Evolutionary conservation across 2,329 filamentous ascomycete genomes (phyloP), one percentile per base, ranked within the genome.

Genomic region (Dactylonectria macrodidyma): DNA sequence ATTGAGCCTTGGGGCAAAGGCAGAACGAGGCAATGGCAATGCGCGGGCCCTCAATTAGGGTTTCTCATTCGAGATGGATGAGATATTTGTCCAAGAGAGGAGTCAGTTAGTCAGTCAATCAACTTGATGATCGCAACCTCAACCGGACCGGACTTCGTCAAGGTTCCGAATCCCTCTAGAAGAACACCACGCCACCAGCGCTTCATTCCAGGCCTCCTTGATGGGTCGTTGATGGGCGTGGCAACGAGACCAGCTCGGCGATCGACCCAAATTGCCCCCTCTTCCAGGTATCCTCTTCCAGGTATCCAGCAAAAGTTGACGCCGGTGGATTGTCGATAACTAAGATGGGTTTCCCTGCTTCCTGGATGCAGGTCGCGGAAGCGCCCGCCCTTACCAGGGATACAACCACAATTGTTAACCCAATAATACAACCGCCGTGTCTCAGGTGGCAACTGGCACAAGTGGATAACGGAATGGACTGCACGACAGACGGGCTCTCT

Each of bases 331-430:
- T 56, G 59, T 30, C 55, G 63, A 47, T 58, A 62, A 59, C 65
- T 24, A 14, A 46, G 44, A 54, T 26, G 47, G 55, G 34, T 26
- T 56, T 54, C 46, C 56, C 61, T 38, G 36, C 51, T 54, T 22
- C 59, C 59, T 59, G 63, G 62, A 62, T 56, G 57, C 44, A 62
- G 41, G 51, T n/a, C 67, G 41, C 61, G 62, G 63, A 65, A 72
- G 67, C 52, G 52, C 65, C 65, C 65, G 64, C 61, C 26, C 34
- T 36, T 55, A 54, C 60, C 66, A 44, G 60, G 59, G 56, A 46
- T 67, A 46, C 30, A n/a, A 46, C 14, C 46, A 57, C 12, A 54
- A 47, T 38, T 44, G 48, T 59, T 48, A 58, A 46, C 34, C 50
- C 22, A 63, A 63, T n/a, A 66, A 26, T 26, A 24, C n/a, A 41